A percentile compares a stretch with the other conserved stretches of the same genome.
Conservation (phyloP, 2,329 filamentous ascomycete genomes). For the Cryoendolithus antarcticus region DNA sequence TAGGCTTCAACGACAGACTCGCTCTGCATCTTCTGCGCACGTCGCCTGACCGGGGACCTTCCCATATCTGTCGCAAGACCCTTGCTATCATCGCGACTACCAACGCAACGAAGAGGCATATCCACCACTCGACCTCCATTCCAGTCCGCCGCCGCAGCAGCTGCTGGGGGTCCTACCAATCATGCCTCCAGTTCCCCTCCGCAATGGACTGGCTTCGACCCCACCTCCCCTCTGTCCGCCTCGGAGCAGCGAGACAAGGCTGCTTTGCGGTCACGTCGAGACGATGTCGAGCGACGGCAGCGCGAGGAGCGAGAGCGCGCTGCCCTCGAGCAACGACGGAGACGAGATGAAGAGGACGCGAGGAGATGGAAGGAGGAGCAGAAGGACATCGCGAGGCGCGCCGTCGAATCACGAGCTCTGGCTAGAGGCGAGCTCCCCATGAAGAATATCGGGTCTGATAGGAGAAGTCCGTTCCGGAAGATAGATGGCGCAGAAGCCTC, state of each 20-base stretch:
- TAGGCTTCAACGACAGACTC: slow-evolving; percentile 15
- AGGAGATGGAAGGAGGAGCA: slow-evolving; percentile 2
- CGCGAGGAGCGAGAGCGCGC: slow-evolving; percentile 3
- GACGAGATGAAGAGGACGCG: slow-evolving; percentile 6
- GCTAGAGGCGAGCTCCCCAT: too few species aligned
- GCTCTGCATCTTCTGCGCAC: slow-evolving; percentile 24
- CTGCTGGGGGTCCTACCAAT: not conserved
- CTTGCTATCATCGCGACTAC: not conserved
- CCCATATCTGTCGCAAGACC: slow-evolving; percentile 4
- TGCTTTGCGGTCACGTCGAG: slow-evolving; percentile 3
- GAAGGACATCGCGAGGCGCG: not conserved
- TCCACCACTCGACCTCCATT: not conserved
- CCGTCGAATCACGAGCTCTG: too few species aligned
- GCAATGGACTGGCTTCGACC: slow-evolving; percentile 8
- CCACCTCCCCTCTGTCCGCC: slow-evolving; percentile 12
- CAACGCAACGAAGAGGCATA: not conserved
- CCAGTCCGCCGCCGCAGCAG: not conserved
- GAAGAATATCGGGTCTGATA: too few species aligned
- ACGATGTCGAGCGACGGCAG: slow-evolving; percentile 6
- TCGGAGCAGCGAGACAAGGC: slow-evolving; percentile 11
- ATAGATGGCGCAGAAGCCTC: too few species aligned
- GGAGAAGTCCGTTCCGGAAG: too few species aligned
- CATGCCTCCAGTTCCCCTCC: not conserved
- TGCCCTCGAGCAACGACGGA: slow-evolving; percentile 5
- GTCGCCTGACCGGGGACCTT: slow-evolving; percentile 13